A percentile compares a stretch with the other conserved stretches of the same genome.
phyloP scores from a whole-genome alignment of 345 rosid species.

The Lumnitzera racemosa region DNA sequence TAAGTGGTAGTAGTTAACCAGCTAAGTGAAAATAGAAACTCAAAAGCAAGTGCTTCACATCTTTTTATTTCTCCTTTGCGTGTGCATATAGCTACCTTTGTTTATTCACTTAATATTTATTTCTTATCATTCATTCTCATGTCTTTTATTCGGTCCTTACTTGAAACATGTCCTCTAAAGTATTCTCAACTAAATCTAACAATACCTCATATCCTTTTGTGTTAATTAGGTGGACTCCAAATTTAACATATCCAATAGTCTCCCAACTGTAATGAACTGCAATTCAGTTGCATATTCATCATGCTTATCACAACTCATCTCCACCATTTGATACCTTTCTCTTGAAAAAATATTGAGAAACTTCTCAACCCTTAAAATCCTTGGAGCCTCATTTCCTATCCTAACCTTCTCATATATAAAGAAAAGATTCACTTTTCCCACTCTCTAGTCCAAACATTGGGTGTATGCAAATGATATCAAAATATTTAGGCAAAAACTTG shows the following conservation, averaged over 20 bases:
- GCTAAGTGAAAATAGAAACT: too few relatives aligned
- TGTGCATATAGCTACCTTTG: too few relatives aligned
- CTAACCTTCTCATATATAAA: slow-evolving; percentile 70
- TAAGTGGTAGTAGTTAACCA: too few relatives aligned
- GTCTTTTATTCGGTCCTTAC: too few relatives aligned
- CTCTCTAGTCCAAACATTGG: slow-evolving; percentile 86
- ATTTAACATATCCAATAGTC: slow-evolving; percentile 36
- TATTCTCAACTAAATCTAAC: slow-evolving; percentile 43
- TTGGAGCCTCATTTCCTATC: slow-evolving; percentile 30
- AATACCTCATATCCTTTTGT: slow-evolving; percentile 45
- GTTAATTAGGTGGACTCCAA: slow-evolving; percentile 47
- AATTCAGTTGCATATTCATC: slow-evolving; percentile 42
- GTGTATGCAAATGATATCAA: slow-evolving; percentile 65
- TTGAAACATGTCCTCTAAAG: slow-evolving; percentile 30
- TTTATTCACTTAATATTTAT: too few relatives aligned
- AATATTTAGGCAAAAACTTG: slow-evolving; percentile 36
- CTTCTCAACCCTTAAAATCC: slow-evolving; percentile 26
- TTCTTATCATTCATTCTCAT: too few relatives aligned
- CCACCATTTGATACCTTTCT: slow-evolving; percentile 50
- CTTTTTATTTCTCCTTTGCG: too few relatives aligned
- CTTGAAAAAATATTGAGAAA: slow-evolving; percentile 31
- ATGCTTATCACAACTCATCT: slow-evolving; percentile 49
- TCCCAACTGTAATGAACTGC: slow-evolving; percentile 45
- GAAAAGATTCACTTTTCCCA: slow-evolving; percentile 25
- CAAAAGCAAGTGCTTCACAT: too few relatives aligned